Evolutionary conservation across 345 rosid genomes (phyloP).

Genomic region (Citrus glauca): DNA sequence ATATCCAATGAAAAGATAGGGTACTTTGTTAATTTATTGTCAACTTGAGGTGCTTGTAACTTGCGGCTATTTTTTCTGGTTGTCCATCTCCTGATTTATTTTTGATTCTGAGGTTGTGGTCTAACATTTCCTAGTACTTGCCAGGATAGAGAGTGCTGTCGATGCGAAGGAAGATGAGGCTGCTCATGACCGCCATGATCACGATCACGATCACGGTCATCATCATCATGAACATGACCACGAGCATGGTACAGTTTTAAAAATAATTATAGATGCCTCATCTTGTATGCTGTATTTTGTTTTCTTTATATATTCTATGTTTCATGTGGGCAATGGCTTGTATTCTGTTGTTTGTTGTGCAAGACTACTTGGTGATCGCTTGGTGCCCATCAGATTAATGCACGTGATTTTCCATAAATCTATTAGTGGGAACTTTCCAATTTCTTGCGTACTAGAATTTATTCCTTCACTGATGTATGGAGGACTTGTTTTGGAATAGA

Average conservation of each 20-base stretch:
- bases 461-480: background rate
- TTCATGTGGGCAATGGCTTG: background rate
- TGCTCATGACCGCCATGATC: conserved; percentile 44
- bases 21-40: background rate
- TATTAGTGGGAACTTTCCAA: background rate
- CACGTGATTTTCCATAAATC: background rate
- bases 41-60: background rate
- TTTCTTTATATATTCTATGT: background rate
- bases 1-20: background rate
- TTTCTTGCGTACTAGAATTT: background rate
- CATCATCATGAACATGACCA: conserved; percentile 47
- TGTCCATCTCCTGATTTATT: background rate
- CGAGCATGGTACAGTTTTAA: conserved; percentile 45
- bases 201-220: conserved; percentile 6
- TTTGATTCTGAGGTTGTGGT: conserved; percentile 2
- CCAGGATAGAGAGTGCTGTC: conserved; percentile 83
- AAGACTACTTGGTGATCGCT: background rate
- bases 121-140: conserved; percentile 17
- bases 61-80: background rate
- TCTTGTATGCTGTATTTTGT: background rate
- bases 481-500: background rate
- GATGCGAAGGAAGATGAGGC: conserved; percentile 48
- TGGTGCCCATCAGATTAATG: background rate
- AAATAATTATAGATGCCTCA: background rate
- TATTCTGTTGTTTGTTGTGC: background rate